These are phyloP conservation scores for Cystobasidium pallidum DNA, from an alignment of 1,284 basidiomycete species.

Conservation along the genomic window DNA sequence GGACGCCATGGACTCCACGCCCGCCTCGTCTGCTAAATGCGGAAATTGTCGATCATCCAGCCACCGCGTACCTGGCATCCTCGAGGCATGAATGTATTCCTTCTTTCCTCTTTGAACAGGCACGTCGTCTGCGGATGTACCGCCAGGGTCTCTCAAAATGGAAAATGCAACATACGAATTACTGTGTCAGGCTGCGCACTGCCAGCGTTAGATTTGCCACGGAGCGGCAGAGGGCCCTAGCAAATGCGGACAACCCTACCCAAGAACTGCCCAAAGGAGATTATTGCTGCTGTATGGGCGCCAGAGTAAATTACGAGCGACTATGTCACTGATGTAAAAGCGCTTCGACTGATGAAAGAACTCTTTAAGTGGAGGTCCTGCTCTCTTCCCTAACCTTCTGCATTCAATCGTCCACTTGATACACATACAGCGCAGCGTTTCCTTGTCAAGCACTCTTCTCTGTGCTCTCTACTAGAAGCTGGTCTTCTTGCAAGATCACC, in stretches of 20 bases:
- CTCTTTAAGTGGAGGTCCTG: neutral
- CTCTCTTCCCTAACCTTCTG: slow-evolving; percentile 7
- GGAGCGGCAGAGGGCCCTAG: neutral
- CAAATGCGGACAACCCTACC: slow-evolving; percentile 18
- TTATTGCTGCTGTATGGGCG: neutral
- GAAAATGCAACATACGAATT: slow-evolving; percentile 6
- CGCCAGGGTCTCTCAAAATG: neutral
- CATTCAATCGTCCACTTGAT: slow-evolving; percentile 1
- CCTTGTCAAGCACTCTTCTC: slow-evolving; percentile 1
- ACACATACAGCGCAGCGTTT: neutral
- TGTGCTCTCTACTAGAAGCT: neutral
- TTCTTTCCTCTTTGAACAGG: slow-evolving; percentile 30
- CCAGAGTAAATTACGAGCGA: neutral
- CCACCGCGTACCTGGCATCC: too few relatives aligned
- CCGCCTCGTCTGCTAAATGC: slow-evolving; percentile 13
- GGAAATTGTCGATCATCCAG: slow-evolving; percentile 26
- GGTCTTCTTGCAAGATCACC: neutral
- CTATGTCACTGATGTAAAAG: neutral
- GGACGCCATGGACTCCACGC: neutral
- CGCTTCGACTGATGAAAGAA: neutral
- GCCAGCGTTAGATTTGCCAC: neutral
- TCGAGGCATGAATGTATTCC: neutral
- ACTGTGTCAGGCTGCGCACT: neutral
- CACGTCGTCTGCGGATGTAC: neutral
- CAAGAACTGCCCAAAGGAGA: slow-evolving; percentile 23